These are phyloP conservation scores for Cucurbitaria berberidis DNA, from an alignment of 2,329 filamentous ascomycete species.

Conservation along the genomic window DNA sequence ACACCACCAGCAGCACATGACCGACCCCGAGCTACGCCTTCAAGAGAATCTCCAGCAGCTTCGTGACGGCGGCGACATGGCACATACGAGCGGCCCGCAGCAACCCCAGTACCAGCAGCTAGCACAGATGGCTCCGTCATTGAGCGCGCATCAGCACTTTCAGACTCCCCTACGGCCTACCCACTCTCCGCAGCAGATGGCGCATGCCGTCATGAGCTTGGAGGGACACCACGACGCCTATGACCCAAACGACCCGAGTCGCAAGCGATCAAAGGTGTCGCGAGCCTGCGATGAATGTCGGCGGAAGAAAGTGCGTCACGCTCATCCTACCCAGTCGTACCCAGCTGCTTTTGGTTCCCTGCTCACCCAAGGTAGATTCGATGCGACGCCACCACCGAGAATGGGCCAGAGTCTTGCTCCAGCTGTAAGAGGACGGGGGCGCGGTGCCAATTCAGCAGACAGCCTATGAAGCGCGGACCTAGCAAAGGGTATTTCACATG, in stretches of 20 bases:
- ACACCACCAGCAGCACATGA: conserved; percentile 38
- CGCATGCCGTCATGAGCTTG: conserved; percentile 47
- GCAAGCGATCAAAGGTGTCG: conserved; percentile 51
- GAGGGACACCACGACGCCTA: conserved; percentile 44
- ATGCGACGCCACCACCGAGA: conserved; percentile 50
- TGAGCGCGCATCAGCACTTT: conserved; percentile 44
- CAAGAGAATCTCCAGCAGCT: conserved; percentile 46
- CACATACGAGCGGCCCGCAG: conserved; percentile 34
- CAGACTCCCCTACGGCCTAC: conserved; percentile 44
- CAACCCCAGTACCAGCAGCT: conserved; percentile 38
- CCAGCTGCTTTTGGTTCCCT: too few species aligned
- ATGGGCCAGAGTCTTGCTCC: conserved; percentile 49
- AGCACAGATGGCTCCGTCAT: conserved; percentile 33
- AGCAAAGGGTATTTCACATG: conserved; percentile 46
- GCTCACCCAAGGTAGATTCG: conserved; percentile 43
- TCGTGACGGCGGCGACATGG: conserved; percentile 39
- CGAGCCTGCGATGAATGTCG: conserved; percentile 52
- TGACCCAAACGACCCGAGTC: conserved; percentile 44
- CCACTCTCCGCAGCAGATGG: conserved; percentile 50
- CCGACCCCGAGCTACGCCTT: conserved; percentile 42
- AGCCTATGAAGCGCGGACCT: conserved; percentile 51
- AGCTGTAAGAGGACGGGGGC: conserved; percentile 50
- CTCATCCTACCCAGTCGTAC: not conserved
- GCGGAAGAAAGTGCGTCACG: conserved; percentile 47
- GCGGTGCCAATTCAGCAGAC: conserved; percentile 50